These are phyloP conservation scores for Tolypocladium endophyticum DNA, from an alignment of 2,329 filamentous ascomycete genomes.

Conservation along the genomic window DNA sequence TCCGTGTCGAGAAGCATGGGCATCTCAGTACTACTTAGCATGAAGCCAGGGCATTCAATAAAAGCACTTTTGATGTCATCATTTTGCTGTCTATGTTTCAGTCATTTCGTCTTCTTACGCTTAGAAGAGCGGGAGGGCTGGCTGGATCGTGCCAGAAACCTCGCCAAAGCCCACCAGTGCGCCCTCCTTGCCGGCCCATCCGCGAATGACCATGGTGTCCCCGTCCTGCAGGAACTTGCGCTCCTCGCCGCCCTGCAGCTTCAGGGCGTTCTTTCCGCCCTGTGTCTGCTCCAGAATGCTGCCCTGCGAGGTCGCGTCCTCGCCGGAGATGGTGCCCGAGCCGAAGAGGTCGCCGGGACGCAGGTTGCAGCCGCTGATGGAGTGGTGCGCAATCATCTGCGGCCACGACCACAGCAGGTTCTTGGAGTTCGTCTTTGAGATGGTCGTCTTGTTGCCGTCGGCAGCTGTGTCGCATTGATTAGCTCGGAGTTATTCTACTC, in stretches of 20 bases:
- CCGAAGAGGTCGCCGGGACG: slow-evolving; percentile 65
- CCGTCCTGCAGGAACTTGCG: slow-evolving; percentile 66
- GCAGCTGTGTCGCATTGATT: slow-evolving; percentile 11
- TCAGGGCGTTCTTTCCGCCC: slow-evolving; percentile 55
- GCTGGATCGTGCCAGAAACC: slow-evolving; percentile 50
- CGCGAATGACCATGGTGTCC: slow-evolving; percentile 57
- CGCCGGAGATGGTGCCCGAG: slow-evolving; percentile 65
- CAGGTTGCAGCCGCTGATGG: slow-evolving; percentile 66
- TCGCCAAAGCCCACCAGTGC: slow-evolving; percentile 69
- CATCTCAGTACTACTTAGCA: background rate
- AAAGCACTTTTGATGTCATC: background rate
- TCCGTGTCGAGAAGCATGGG: background rate
- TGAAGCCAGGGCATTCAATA: background rate
- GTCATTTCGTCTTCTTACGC: background rate
- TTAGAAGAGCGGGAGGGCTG: slow-evolving; percentile 19
- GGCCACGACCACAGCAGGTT: slow-evolving; percentile 67
- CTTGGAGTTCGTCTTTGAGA: slow-evolving; percentile 22
- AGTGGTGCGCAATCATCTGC: slow-evolving; percentile 77
- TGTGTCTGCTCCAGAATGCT: slow-evolving; percentile 63
- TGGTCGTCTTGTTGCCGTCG: slow-evolving; percentile 18
- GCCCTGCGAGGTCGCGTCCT: slow-evolving; percentile 51
- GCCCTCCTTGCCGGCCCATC: slow-evolving; percentile 54
- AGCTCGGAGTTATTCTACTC: background rate
- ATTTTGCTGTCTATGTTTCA: background rate
- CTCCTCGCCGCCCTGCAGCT: slow-evolving; percentile 53